Evolutionary conservation across 768 basidiomycete species (phyloP).

Genomic region (Tricholomella constricta): DNA sequence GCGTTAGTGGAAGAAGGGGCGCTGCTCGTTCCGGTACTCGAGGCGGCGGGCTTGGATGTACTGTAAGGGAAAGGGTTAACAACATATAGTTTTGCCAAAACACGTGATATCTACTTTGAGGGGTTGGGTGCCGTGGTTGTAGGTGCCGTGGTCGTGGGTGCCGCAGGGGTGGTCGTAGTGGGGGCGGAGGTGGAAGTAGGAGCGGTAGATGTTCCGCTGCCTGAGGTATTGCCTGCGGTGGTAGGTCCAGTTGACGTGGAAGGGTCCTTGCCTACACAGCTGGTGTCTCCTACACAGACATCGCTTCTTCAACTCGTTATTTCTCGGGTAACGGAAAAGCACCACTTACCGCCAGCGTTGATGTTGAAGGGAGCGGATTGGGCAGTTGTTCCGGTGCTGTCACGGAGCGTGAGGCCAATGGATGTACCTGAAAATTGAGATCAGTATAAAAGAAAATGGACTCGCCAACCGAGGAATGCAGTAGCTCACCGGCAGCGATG

Average conservation of each 20-base stretch:
- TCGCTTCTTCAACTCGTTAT: constrained; percentile 4
- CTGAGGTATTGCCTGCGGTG: constrained; percentile 16
- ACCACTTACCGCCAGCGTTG: constrained; percentile 47
- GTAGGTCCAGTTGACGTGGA: constrained; percentile 15
- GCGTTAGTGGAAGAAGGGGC: constrained; percentile 25
- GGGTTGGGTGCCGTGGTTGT: constrained; percentile 14
- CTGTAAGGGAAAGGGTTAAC: constrained; percentile 1
- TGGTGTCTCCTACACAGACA: constrained; percentile 32
- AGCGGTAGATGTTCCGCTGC: constrained; percentile 12
- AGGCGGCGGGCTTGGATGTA: constrained; percentile 9
- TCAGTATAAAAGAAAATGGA: too few species aligned
- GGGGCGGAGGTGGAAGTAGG: constrained; percentile 1
- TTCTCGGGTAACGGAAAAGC: not conserved
- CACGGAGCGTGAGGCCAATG: constrained; percentile 63
- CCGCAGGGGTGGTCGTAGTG: constrained; percentile 9
- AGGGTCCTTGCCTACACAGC: constrained; percentile 35
- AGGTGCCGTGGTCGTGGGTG: constrained; percentile 9
- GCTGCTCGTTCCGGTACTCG: constrained; percentile 3
- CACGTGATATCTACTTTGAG: not conserved
- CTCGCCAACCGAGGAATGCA: too few species aligned
- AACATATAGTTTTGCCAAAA: too few species aligned
- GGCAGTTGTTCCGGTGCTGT: constrained; percentile 50
- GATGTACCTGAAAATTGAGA: constrained; percentile 47
- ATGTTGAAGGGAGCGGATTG: constrained; percentile 59
- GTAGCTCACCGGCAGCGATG: constrained; percentile 43